phyloP scores from a whole-genome alignment of 164 flowering plant genomes.

The Kingdonia uniflora region DNA sequence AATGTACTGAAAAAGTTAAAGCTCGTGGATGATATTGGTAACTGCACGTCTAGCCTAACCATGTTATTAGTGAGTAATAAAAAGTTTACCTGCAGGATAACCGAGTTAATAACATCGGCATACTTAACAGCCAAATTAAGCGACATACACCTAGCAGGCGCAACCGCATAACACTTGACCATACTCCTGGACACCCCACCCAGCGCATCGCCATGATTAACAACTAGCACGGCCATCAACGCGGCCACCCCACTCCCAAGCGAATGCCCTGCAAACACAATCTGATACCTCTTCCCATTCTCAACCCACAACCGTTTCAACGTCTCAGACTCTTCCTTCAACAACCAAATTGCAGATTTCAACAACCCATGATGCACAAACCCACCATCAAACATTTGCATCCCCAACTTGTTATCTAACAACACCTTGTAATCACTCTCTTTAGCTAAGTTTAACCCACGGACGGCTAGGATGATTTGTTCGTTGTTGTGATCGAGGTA shows the following conservation, averaged over 20 bases:
- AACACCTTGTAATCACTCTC: slow-evolving; percentile 73
- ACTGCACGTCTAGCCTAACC: no score
- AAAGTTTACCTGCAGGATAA: slow-evolving; percentile 75
- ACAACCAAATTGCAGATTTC: slow-evolving; percentile 68
- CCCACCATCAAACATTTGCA: slow-evolving; percentile 84
- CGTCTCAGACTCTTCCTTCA: slow-evolving; percentile 51
- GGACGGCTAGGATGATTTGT: slow-evolving; percentile 71
- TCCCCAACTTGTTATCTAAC: slow-evolving; percentile 55
- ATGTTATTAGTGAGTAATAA: no score
- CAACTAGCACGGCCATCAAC: slow-evolving; percentile 47
- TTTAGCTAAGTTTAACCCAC: slow-evolving; percentile 65
- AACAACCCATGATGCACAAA: slow-evolving; percentile 75
- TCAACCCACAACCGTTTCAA: slow-evolving; percentile 43
- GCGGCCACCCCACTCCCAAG: slow-evolving; percentile 85
- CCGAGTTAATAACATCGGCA: slow-evolving; percentile 75
- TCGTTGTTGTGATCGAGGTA: slow-evolving; percentile 53
- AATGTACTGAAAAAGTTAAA: no score
- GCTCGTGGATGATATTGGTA: no score
- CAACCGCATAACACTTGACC: slow-evolving; percentile 56
- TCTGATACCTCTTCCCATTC: slow-evolving; percentile 31
- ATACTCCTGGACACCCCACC: slow-evolving; percentile 51
- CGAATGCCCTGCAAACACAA: slow-evolving; percentile 77
- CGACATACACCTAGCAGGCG: slow-evolving; percentile 94
- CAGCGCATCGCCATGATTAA: slow-evolving; percentile 40
- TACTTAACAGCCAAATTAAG: slow-evolving; percentile 87